phyloP scores from a whole-genome alignment of 2,329 filamentous ascomycete genomes.

The Immersiporthe knoxdaviesiana region DNA sequence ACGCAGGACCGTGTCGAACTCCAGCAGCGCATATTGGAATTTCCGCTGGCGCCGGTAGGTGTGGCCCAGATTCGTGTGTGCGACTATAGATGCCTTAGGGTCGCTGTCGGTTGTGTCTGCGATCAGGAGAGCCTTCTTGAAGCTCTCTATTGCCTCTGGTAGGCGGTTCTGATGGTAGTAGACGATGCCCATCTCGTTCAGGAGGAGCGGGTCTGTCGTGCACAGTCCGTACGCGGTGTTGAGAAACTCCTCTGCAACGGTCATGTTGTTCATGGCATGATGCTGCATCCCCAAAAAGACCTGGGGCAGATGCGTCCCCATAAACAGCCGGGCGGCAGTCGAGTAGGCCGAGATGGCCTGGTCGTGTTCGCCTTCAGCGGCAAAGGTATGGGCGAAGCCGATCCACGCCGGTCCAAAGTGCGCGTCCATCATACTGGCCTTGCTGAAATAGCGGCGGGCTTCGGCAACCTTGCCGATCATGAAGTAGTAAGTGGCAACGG shows the following conservation, averaged over 20 bases:
- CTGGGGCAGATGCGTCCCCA: slow-evolving; percentile 94
- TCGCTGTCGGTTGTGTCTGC: slow-evolving; percentile 83
- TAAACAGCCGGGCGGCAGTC: slow-evolving; percentile 91
- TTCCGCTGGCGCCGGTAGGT: slow-evolving; percentile 74
- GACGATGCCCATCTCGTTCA: slow-evolving; percentile 97
- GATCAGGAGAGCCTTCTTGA: slow-evolving; percentile 75
- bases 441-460: slow-evolving; percentile 93
- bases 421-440: slow-evolving; percentile 95
- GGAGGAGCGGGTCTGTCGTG: slow-evolving; percentile 81
- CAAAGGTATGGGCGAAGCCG: slow-evolving; percentile 97
- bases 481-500: slow-evolving; percentile 94
- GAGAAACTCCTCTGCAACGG: slow-evolving; percentile 89
- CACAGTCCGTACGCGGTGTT: slow-evolving; percentile 85
- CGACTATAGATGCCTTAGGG: slow-evolving; percentile 79
- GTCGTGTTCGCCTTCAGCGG: slow-evolving; percentile 95
- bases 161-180: slow-evolving; percentile 87
- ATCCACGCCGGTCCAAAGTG: slow-evolving; percentile 99
- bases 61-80: slow-evolving; percentile 87
- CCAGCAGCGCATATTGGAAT: slow-evolving; percentile 71
- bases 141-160: slow-evolving; percentile 75
- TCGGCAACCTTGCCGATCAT: slow-evolving; percentile 87
- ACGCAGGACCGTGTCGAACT: slow-evolving; percentile 87
- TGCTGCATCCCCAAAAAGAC: slow-evolving; percentile 99
- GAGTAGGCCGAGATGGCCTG: slow-evolving; percentile 98
- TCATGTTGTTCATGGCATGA: slow-evolving; percentile 92